Evolutionary conservation across 441 rosid species (phyloP).

Genomic region (Macaranga tanarius): DNA sequence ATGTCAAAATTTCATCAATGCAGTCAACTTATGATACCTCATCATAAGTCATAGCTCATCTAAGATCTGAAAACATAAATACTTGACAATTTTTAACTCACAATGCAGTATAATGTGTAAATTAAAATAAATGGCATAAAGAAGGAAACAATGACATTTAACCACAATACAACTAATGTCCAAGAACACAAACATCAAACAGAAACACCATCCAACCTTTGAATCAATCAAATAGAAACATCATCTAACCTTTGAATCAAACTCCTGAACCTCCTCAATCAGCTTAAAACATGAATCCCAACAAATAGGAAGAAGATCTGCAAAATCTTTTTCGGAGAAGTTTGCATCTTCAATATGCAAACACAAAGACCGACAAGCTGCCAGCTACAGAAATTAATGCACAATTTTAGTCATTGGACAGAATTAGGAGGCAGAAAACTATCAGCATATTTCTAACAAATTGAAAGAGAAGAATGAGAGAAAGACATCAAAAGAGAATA

Average conservation of each 20-base stretch:
- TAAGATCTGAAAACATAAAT: not conserved
- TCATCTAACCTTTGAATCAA: slow-evolving; percentile 86
- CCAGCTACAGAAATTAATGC: slow-evolving; percentile 59
- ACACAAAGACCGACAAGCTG: slow-evolving; percentile 95
- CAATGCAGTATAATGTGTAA: not conserved
- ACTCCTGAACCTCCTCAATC: slow-evolving; percentile 95
- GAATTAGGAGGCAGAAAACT: slow-evolving; percentile 12
- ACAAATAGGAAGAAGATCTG: slow-evolving; percentile 88
- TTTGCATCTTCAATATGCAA: slow-evolving; percentile 95
- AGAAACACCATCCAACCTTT: slow-evolving; percentile 51
- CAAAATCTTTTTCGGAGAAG: slow-evolving; percentile 69
- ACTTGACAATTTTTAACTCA: not conserved
- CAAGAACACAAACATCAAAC: not conserved
- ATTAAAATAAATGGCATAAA: not conserved
- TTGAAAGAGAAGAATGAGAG: not conserved
- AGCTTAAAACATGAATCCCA: slow-evolving; percentile 90
- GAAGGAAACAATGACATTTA: not conserved
- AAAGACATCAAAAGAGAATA: not conserved
- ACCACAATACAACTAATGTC: not conserved
- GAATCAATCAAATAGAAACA: slow-evolving; percentile 53
- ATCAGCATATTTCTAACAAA: slow-evolving; percentile 4
- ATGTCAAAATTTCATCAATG: not conserved
- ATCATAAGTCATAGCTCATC: not conserved
- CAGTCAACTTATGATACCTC: not conserved
- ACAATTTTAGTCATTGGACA: slow-evolving; percentile 32